Evolutionary conservation across 2,329 filamentous ascomycete genomes (phyloP).

Genomic region (Dactylellina cionopaga): DNA sequence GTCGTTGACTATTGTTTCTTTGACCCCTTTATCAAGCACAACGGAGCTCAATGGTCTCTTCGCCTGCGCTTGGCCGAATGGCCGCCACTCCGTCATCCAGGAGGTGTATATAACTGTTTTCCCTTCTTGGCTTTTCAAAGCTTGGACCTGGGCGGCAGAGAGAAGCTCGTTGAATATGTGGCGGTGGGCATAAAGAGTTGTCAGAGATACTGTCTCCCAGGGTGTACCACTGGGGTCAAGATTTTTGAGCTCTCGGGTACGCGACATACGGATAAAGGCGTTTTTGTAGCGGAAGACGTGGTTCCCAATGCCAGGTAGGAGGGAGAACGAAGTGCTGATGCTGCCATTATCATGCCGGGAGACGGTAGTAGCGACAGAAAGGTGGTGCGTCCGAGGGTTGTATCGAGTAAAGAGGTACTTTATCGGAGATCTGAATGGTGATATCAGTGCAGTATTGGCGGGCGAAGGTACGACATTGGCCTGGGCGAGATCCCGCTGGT

Average conservation of each 20-base stretch:
- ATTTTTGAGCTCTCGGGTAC: slow-evolving; percentile 84
- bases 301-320: slow-evolving; percentile 89
- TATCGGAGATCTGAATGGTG: slow-evolving; percentile 66
- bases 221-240: slow-evolving; percentile 84
- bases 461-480: slow-evolving; percentile 55
- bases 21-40: slow-evolving; percentile 82
- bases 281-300: slow-evolving; percentile 88
- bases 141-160: slow-evolving; percentile 82
- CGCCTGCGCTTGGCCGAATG: slow-evolving; percentile 82
- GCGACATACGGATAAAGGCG: slow-evolving; percentile 85
- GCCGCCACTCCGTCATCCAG: slow-evolving; percentile 83
- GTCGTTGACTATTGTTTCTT: slow-evolving; percentile 81
- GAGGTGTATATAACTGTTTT: slow-evolving; percentile 93
- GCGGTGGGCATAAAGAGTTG: slow-evolving; percentile 87
- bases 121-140: slow-evolving; percentile 82
- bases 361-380: slow-evolving; percentile 73
- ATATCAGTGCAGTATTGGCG: slow-evolving; percentile 66
- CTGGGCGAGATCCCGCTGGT: slow-evolving; percentile 71
- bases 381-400: slow-evolving; percentile 71
- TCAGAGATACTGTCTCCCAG: slow-evolving; percentile 92
- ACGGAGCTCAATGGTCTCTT: slow-evolving; percentile 91
- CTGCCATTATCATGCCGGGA: slow-evolving; percentile 73
- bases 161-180: slow-evolving; percentile 92
- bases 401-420: slow-evolving; percentile 65
- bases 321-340: slow-evolving; percentile 80